Evolutionary conservation across 2,329 filamentous ascomycete genomes (phyloP).

Genomic region (Venturia carpophila): DNA sequence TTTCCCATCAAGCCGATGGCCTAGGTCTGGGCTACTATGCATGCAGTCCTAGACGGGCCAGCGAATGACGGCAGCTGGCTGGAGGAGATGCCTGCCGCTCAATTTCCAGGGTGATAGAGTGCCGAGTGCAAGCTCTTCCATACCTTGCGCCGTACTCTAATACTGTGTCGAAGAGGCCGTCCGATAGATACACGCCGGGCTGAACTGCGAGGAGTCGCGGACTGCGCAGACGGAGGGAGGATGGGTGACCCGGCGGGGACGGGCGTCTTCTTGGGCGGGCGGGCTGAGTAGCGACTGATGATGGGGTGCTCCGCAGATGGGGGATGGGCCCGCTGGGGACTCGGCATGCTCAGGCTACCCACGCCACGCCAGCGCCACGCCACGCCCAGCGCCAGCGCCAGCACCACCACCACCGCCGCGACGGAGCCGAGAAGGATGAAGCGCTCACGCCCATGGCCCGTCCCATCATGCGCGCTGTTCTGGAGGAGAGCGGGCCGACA

Average conservation of each 20-base stretch:
- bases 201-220: neutral
- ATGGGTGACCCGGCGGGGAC: neutral
- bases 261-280: neutral
- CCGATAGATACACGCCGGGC: neutral
- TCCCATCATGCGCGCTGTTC: neutral
- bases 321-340: no score
- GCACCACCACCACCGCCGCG: no score
- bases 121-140: neutral
- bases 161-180: no score
- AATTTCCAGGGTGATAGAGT: slow-evolving; percentile 1
- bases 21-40: neutral
- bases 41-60: neutral
- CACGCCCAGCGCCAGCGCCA: no score
- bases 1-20: neutral
- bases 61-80: neutral
- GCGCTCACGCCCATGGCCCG: neutral
- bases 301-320: no score
- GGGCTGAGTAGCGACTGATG: no score
- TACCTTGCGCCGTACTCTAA: neutral
- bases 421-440: neutral
- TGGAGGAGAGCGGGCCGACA: neutral
- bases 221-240: neutral
- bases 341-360: no score
- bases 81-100: neutral
- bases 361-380: no score